Evolutionary conservation across 2,329 filamentous ascomycete genomes (phyloP), one percentile per base, ranked within the genome.

Genomic region (Neofusicoccum sp.): DNA sequence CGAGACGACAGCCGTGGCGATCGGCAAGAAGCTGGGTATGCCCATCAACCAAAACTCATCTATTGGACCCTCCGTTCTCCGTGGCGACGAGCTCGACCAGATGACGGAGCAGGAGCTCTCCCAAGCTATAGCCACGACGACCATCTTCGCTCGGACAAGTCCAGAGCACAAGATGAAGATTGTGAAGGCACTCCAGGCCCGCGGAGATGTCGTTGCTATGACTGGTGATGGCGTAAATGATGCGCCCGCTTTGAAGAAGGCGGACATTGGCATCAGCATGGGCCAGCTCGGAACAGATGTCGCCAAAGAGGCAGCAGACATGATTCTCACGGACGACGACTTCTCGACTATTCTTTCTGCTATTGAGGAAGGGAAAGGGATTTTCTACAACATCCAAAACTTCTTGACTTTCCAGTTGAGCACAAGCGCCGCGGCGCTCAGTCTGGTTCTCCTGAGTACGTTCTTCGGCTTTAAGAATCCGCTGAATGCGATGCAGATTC

Each of bases 321-420:
- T 96, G 91, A 93, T 96, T 65, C 78, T 96, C 57, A 95, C 90
- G 0, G 90, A 95, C 67, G 91, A 96, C 73, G 89, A 95, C 75
- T 95, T 96, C 73, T 90, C 89, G 0, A 95, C 91, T 4, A 99
- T 99, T 64, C 82, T 99, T 9, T 90, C 88, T 62, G 95, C 95
- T 31, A 99, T 99, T 64, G 95, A 99, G 75, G 95, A 99, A 78
- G 96, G 95, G 76, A 99, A 99, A 76, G 95, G 93, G 60, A 99
- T 99, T 67, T 99, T 99, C 78, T 96, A 95, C 83, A 99, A 99
- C 75, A 98, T 99, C 66, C 95, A 99, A 73, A 99, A 99, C 76
- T 99, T 99, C 78, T 84, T 99, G 65, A 98, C 95, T 0, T 99
- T 99, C 77, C 96, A 99, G 79, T 84, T 99, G 61, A 97, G 93